These are phyloP conservation scores for Albifimbria verrucaria DNA, from an alignment of 2,329 filamentous ascomycete genomes.

Conservation along the genomic window DNA sequence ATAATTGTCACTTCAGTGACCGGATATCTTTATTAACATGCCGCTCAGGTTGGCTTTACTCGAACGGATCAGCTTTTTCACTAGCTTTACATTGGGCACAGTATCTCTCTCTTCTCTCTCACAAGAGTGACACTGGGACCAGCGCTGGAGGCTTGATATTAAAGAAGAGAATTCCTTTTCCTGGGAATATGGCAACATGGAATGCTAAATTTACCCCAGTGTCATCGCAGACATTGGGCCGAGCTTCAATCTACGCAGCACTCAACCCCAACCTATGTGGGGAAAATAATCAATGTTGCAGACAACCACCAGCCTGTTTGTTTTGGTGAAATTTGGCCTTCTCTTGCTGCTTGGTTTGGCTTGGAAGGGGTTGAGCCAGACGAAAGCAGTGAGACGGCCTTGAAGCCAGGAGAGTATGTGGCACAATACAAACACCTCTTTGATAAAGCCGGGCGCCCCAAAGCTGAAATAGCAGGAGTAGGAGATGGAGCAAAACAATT, in stretches of 20 bases:
- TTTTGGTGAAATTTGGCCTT: constrained; percentile 27
- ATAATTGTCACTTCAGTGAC: background rate
- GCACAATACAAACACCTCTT: constrained; percentile 26
- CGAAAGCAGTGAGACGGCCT: constrained; percentile 3
- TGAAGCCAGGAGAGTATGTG: constrained; percentile 27
- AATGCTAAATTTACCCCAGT: constrained; percentile 27
- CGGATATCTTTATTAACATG: background rate
- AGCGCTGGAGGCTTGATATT: background rate
- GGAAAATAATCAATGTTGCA: constrained; percentile 28
- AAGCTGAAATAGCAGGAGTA: constrained; percentile 28
- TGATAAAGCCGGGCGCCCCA: constrained; percentile 14
- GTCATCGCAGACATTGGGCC: constrained; percentile 24
- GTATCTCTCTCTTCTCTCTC: constrained; percentile 32
- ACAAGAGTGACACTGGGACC: constrained; percentile 19
- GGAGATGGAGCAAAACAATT: constrained; percentile 34
- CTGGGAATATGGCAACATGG: constrained; percentile 21
- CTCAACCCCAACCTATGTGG: constrained; percentile 22
- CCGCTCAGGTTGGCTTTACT: constrained; percentile 26
- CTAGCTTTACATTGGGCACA: constrained; percentile 37
- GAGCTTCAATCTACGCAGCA: constrained; percentile 25
- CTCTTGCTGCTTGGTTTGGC: constrained; percentile 27
- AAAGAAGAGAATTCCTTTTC: constrained; percentile 23
- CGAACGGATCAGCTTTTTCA: constrained; percentile 31
- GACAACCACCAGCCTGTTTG: constrained; percentile 22
- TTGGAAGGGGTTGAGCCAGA: constrained; percentile 20